Base-by-base conservation (phyloP, 73 alveolate genomes). In the Paramecium octaurelia region DNA sequence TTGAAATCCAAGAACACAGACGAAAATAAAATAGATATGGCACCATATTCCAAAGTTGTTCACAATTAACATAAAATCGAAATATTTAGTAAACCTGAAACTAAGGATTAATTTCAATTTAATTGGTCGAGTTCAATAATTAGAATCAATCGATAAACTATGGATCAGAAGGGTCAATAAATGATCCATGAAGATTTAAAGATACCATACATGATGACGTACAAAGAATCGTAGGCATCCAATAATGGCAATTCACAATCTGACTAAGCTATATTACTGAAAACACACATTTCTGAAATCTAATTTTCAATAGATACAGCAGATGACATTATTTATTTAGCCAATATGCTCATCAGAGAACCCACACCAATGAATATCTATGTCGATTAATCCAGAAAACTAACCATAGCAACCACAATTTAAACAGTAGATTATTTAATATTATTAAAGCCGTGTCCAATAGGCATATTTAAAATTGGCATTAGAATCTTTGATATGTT, bases 231-330 rank as follows among this genome's bases (percentile, higher is more conserved):
- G 9, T 16, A 1, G 31, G 31, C 31, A 27, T 27, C 31, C 31
- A 27, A 27, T 27, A 1, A 27, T 1, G 31, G 2, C 31, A 27
- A 27, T 1, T 27, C 31, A 27, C 31, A 27, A 27, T 27, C 0
- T 27, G 31, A 27, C 31, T 27, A 0, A 27, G 31, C 1, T 21
- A 44, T 80, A 5, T 11, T 80, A 3, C 43, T 54, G 21, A 54
- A 46, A 35, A 16, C 48, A 24, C 5, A 1, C 7, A 46, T 80
- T 46, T 35, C 75, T 8, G 76, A 80, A 80, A 6, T 80, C 20
- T 16, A 21, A 44, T 80, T 80, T 42, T 80, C 46, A 12, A 80
- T 80, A 44, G 91, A 80, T 46, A 80, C 91, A 12, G 91, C 91
- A 31, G 91, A 80, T 43, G 91, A 80, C 16, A 8, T 80, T 4